These are phyloP conservation scores for Pichia occidentalis DNA, from an alignment of 805 yeast genomes.

Conservation along the genomic window DNA sequence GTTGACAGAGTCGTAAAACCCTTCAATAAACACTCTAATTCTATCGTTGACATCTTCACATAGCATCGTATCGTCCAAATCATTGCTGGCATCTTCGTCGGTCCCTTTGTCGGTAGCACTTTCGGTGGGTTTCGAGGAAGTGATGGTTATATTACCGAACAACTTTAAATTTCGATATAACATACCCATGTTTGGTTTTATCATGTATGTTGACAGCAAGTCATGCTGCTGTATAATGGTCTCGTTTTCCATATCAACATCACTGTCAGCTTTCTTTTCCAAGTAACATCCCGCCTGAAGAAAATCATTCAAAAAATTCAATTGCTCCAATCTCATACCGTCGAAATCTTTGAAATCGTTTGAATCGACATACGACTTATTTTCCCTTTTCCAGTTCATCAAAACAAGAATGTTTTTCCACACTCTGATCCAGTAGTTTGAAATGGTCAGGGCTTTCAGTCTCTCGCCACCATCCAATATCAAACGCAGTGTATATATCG, in stretches of 20 bases:
- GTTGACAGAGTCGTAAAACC: slow-evolving; percentile 42
- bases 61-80: slow-evolving; percentile 14
- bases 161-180: slow-evolving; percentile 52
- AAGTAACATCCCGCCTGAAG: slow-evolving; percentile 23
- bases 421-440: slow-evolving; percentile 58
- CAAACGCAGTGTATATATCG: slow-evolving; percentile 59
- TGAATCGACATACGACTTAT: slow-evolving; percentile 17
- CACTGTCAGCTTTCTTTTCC: slow-evolving; percentile 14
- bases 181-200: slow-evolving; percentile 35
- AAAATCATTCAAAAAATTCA: slow-evolving; percentile 31
- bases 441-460: slow-evolving; percentile 41
- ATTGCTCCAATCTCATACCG: slow-evolving; percentile 28
- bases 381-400: slow-evolving; percentile 55
- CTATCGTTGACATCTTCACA: slow-evolving; percentile 61
- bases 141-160: slow-evolving; percentile 31
- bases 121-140: slow-evolving; percentile 1
- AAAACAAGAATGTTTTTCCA: slow-evolving; percentile 61
- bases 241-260: slow-evolving; percentile 3
- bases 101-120: slow-evolving; percentile 4
- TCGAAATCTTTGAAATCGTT: slow-evolving; percentile 18
- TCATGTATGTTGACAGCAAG: slow-evolving; percentile 43
- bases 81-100: slow-evolving; percentile 2
- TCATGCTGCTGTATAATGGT: slow-evolving; percentile 35
- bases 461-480: slow-evolving; percentile 39
- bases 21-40: slow-evolving; percentile 44